These are phyloP conservation scores for Halophytophthora polymorphica DNA, from an alignment of 352 stramenopile species.

Conservation along the genomic window DNA sequence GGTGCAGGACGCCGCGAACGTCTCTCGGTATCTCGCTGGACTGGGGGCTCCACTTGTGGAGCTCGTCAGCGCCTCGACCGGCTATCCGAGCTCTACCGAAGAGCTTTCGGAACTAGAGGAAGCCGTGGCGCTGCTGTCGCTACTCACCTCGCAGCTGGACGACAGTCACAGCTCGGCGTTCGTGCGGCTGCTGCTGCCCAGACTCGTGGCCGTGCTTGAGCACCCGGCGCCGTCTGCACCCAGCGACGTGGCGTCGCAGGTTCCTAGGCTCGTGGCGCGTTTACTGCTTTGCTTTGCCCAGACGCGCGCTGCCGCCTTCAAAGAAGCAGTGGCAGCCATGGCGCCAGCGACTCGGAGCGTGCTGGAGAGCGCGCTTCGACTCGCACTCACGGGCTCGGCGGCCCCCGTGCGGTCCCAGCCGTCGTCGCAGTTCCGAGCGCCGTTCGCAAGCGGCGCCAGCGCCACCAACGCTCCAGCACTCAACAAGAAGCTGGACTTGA, in stretches of 20 bases:
- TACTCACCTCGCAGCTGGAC: constrained; percentile 46
- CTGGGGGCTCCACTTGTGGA: constrained; percentile 41
- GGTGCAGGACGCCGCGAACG: constrained; percentile 26
- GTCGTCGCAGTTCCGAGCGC: constrained; percentile 7
- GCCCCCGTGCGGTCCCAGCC: background rate
- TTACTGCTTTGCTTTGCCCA: constrained; percentile 55
- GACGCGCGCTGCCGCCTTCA: constrained; percentile 47
- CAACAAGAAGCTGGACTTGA: constrained; percentile 40
- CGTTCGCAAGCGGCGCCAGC: constrained; percentile 1
- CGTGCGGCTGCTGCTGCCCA: constrained; percentile 58
- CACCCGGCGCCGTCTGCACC: constrained; percentile 6
- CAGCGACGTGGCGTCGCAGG: constrained; percentile 19
- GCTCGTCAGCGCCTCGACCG: constrained; percentile 17
- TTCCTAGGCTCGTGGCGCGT: constrained; percentile 25
- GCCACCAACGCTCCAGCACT: background rate
- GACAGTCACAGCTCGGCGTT: constrained; percentile 43
- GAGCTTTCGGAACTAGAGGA: constrained; percentile 37
- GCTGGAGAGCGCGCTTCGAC: constrained; percentile 41
- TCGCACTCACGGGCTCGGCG: constrained; percentile 33
- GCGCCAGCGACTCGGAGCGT: constrained; percentile 26
- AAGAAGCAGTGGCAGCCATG: constrained; percentile 48
- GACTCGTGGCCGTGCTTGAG: constrained; percentile 38
- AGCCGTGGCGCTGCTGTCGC: constrained; percentile 42
- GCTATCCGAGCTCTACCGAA: constrained; percentile 18
- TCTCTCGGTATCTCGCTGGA: constrained; percentile 42